phyloP scores from a whole-genome alignment of 169 alveolate genomes.

The Plasmodium relictum region DNA sequence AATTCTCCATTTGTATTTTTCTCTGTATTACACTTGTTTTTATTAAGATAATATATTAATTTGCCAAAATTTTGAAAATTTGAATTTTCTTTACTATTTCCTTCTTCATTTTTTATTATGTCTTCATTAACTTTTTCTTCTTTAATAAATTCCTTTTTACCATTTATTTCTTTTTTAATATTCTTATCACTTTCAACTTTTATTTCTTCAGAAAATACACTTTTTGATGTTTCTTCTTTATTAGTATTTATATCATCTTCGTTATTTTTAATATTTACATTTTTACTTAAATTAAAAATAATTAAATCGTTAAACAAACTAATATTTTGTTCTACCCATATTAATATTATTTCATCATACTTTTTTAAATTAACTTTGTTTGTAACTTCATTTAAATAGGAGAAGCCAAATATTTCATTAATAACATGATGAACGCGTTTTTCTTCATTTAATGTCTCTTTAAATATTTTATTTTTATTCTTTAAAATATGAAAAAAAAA shows the following conservation, averaged over 20 bases:
- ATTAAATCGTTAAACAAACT: conserved; percentile 39
- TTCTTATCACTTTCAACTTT: not conserved
- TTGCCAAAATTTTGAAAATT: conserved; percentile 12
- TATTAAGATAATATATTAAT: conserved; percentile 20
- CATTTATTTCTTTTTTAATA: conserved; percentile 9
- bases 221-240: not conserved
- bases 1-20: too few relatives aligned
- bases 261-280: conserved; percentile 4
- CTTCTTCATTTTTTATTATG: not conserved
- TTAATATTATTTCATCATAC: conserved; percentile 47
- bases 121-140: conserved; percentile 17
- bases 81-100: not conserved
- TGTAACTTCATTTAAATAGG: conserved; percentile 23
- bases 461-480: conserved; percentile 47
- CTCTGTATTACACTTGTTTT: too few relatives aligned
- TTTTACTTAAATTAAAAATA: conserved; percentile 31
- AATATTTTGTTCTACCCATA: conserved; percentile 70
- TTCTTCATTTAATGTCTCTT: conserved; percentile 43
- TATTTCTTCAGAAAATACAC: not conserved
- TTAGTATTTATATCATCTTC: not conserved
- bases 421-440: conserved; percentile 46
- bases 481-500: conserved; percentile 56
- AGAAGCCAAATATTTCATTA: conserved; percentile 31
- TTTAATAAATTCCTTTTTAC: conserved; percentile 20
- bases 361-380: conserved; percentile 29